Conservation (phyloP, 2,329 filamentous ascomycete species). For the Alternaria metachromatica region DNA sequence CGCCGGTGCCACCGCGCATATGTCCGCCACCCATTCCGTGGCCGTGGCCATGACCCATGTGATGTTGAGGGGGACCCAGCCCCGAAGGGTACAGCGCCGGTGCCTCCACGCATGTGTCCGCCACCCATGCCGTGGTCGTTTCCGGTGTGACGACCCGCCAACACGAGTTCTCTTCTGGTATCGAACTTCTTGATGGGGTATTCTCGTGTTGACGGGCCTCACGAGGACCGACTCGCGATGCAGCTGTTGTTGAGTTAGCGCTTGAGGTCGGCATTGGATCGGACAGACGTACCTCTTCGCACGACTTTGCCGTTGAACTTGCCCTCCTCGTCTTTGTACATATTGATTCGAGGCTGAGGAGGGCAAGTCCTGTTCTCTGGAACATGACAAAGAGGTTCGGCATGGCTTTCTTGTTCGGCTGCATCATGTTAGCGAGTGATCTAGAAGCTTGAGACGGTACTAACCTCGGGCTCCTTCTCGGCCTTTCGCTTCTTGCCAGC, state of each 20-base stretch:
- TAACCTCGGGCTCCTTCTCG: neutral
- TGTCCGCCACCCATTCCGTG: conserved; percentile 61
- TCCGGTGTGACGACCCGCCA: neutral
- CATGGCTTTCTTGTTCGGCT: neutral
- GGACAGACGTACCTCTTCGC: neutral
- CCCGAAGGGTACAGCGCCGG: conserved; percentile 92
- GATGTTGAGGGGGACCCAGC: conserved; percentile 74
- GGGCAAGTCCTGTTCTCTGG: neutral
- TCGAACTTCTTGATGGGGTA: neutral
- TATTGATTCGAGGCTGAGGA: neutral
- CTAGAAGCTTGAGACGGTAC: neutral
- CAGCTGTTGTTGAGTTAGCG: neutral
- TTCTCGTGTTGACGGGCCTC: neutral
- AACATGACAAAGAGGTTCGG: neutral
- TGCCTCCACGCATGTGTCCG: conserved; percentile 73
- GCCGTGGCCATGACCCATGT: conserved; percentile 66
- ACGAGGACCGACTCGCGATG: neutral
- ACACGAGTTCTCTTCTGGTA: neutral
- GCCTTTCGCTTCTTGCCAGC: neutral
- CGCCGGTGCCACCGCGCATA: conserved; percentile 75
- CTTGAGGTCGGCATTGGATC: neutral
- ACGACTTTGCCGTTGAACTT: neutral
- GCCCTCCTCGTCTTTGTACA: neutral
- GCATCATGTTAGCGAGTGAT: neutral
- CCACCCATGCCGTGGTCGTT: conserved; percentile 50